These are phyloP conservation scores for Suhomyces terraborum DNA, from an alignment of 1,139 yeast species.

Conservation along the genomic window DNA sequence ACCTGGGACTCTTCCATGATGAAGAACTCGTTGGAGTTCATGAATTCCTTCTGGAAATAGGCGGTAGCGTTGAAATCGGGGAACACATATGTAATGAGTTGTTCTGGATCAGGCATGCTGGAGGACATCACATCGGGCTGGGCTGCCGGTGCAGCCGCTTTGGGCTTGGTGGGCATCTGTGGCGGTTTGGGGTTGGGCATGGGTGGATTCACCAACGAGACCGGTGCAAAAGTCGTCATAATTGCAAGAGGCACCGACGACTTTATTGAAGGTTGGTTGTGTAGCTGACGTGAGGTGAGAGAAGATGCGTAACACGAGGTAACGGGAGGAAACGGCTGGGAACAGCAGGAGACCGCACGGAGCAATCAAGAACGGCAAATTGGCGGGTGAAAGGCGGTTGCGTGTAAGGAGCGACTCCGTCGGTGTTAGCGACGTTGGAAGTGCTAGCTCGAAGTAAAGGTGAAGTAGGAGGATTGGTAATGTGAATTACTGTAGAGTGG, in stretches of 20 bases:
- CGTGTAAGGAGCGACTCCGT: not conserved
- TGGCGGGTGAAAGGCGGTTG: not conserved
- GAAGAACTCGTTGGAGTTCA: constrained; percentile 39
- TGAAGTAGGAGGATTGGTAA: not conserved
- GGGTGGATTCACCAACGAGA: not conserved
- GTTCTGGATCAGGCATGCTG: constrained; percentile 17
- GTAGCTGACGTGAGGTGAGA: not conserved
- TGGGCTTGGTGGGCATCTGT: not conserved
- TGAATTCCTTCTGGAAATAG: constrained; percentile 45
- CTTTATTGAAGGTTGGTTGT: not conserved
- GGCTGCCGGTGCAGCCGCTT: not conserved
- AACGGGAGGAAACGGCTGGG: too few relatives aligned
- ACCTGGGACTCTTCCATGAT: constrained; percentile 47
- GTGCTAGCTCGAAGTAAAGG: not conserved
- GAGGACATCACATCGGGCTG: not conserved
- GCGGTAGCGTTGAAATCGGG: constrained; percentile 59
- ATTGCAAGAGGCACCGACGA: too few relatives aligned
- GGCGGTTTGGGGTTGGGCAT: not conserved
- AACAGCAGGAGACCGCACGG: not conserved
- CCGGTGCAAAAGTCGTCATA: not conserved
- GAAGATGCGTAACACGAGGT: too few relatives aligned
- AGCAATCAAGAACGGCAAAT: not conserved
- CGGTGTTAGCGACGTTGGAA: not conserved
- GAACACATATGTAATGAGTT: constrained; percentile 44
- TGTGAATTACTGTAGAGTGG: not conserved